Evolutionary conservation across 805 yeast genomes (phyloP), one percentile per base, ranked within the genome.

Genomic region (Nakazawaea pomicola): DNA sequence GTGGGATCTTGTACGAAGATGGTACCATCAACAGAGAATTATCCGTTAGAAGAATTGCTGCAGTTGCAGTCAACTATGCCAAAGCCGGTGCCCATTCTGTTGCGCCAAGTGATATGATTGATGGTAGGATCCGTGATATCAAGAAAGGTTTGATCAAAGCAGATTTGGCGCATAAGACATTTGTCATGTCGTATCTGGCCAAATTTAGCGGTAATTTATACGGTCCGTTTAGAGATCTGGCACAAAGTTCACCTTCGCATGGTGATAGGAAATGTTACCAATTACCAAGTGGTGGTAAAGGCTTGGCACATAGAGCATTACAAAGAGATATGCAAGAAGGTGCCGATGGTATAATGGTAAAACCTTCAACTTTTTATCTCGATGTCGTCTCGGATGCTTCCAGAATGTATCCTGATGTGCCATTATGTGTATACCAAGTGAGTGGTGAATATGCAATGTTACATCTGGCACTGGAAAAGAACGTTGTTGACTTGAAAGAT

Each of bases 141-240:
- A 93, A 93, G 62, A 63, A 67, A 30, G 97, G 95, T 3, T 72
- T 93, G 38, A 79, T 91, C 36, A 79, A 78, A 34, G 88, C 84
- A 10, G 82, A 80, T 20, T 62, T 93, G 45, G 96, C 96, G 16
- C 95, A 93, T 64, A 79, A 81, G 59, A 80, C 89, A 36, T 80
- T 91, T 68, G 78, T 93, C 28, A 81, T 93, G 86, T 84, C 96
- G 4, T 93, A 93, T 64, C 77, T 95, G 27, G 98, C 98, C 44
- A 93, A 93, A 60, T 93, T 93, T 58, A 72, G 86, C 45, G 97
- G 98, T 27, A 77, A 79, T 48, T 68, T 93, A 36, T 93, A 93
- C 59, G 99, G 99, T 1, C 99, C 99, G 4, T 93, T 93, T 71
- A 75, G 99, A 60, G 99, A 93, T 53, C 97, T 97, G 33, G 99